Evolutionary conservation across 2,329 filamentous ascomycete species (phyloP).

Genomic region (Alternaria brassicicola): DNA sequence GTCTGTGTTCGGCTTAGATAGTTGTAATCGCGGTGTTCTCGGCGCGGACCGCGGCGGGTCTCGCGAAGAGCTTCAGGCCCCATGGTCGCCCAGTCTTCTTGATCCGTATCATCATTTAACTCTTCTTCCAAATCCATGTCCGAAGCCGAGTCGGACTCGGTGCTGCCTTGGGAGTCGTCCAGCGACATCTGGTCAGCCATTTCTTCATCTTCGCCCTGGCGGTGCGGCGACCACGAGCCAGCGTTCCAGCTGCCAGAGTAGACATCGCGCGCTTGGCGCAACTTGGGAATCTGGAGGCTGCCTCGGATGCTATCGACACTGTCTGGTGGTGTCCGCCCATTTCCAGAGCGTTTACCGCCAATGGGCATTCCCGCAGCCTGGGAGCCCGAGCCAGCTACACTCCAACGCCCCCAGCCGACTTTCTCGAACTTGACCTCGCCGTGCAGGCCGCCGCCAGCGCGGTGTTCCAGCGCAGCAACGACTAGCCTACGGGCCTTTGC

Average conservation of each 20-base stretch:
- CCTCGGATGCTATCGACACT: conserved; percentile 52
- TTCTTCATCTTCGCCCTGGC: conserved; percentile 52
- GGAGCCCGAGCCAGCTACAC: conserved; percentile 61
- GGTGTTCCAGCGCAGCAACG: conserved; percentile 87
- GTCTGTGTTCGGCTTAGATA: conserved; percentile 46
- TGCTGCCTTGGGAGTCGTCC: conserved; percentile 68
- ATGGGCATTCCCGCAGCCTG: conserved; percentile 57
- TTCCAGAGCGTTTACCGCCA: conserved; percentile 41
- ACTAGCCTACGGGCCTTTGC: conserved; percentile 90
- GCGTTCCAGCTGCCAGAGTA: conserved; percentile 67
- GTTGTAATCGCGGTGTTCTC: conserved; percentile 48
- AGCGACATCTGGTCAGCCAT: conserved; percentile 92
- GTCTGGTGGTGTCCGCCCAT: conserved; percentile 56
- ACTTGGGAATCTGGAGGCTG: conserved; percentile 56
- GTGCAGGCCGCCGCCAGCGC: conserved; percentile 64
- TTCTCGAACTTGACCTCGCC: conserved; percentile 88
- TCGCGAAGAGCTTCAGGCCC: conserved; percentile 83
- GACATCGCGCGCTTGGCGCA: conserved; percentile 43
- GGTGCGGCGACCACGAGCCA: conserved; percentile 73
- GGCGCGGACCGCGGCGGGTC: conserved; percentile 47
- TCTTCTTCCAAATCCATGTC: conserved; percentile 73
- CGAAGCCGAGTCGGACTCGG: conserved; percentile 74
- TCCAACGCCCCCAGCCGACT: conserved; percentile 97
- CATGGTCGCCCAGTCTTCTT: conserved; percentile 93
- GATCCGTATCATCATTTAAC: conserved; percentile 82